Evolutionary conservation across 257 asterid genomes (phyloP), one percentile per base, ranked within the genome.

Genomic region (Plantago ovata): DNA sequence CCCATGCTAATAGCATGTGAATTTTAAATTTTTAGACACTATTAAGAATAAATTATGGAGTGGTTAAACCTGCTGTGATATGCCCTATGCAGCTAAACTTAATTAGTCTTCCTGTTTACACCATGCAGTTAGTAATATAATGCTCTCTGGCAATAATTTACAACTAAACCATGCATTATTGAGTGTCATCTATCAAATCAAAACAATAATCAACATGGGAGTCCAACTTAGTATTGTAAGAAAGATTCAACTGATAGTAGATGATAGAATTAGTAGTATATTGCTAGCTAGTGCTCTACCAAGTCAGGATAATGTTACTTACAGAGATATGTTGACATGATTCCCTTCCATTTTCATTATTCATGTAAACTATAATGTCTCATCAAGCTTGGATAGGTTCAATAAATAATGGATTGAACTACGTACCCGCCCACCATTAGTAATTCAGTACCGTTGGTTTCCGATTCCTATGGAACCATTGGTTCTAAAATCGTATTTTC

Each of bases 11-110:
- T 53, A 13, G 56, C 43, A 23, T 51, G 40, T 40, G 15, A 58
- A n/a, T n/a, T n/a, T 18, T n/a, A 53, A 28, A 28, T 3, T 28
- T 50, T 42, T 36, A 32, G 16, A 19, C 0, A 19, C 18, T 4
- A 41, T 42, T 24, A n/a, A n/a, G 8, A 10, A 28, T 62, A 43
- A 21, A 19, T 23, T 24, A 69, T 41, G 43, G 20, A 46, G 74
- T 62, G 39, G 65, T 66, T 66, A 65, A 52, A 57, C 57, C 70
- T 56, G 58, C 64, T 19, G 10, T 40, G 36, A 33, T 57, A 48
- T 23, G 50, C 38, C 49, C 21, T 53, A 36, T 13, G 58, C 23
- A 50, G 50, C 20, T 52, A 36, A 23, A 32, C 23, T 61, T 48
- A 54, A 36, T 48, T 48, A 61, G 48, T 23, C 72, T n/a, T 43